Conservation (phyloP, 1,284 basidiomycete species). For the Pyrrhoderma noxium region DNA sequence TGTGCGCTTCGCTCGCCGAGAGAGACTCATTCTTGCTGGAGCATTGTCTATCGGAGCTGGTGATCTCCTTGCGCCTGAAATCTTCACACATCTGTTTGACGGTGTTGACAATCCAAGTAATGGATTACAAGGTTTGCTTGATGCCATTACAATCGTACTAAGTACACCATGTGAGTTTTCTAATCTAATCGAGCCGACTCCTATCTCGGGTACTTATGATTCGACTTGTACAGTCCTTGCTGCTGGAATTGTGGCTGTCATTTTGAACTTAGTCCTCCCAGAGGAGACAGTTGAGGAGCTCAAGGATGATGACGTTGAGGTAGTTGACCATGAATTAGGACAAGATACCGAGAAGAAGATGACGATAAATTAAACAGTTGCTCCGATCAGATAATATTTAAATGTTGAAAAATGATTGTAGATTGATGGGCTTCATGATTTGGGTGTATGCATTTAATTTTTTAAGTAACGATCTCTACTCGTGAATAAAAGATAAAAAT, state of each 20-base stretch:
- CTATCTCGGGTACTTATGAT: neutral
- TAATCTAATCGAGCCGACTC: neutral
- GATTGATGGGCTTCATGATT: too few relatives aligned
- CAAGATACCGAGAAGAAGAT: too few relatives aligned
- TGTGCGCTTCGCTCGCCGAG: slow-evolving; percentile 59
- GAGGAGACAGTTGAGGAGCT: slow-evolving; percentile 27
- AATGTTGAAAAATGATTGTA: too few relatives aligned
- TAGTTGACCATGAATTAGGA: too few relatives aligned
- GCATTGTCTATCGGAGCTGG: slow-evolving; percentile 70
- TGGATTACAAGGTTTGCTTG: slow-evolving; percentile 64
- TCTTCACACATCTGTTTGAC: slow-evolving; percentile 67
- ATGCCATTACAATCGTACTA: slow-evolving; percentile 73
- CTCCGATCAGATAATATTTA: too few relatives aligned
- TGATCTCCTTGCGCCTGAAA: slow-evolving; percentile 51
- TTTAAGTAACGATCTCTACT: too few relatives aligned
- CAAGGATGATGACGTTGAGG: too few relatives aligned
- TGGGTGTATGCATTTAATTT: too few relatives aligned
- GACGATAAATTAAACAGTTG: too few relatives aligned
- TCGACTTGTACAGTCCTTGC: slow-evolving; percentile 42
- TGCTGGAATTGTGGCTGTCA: slow-evolving; percentile 55
- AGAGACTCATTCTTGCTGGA: slow-evolving; percentile 71
- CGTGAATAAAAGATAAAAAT: too few relatives aligned
- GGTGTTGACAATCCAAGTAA: slow-evolving; percentile 47
- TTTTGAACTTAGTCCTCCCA: slow-evolving; percentile 63
- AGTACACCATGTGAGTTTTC: slow-evolving; percentile 63